Base-by-base conservation (phyloP, 1,284 basidiomycete species). In the Afroboletus lepidellus region DNA sequence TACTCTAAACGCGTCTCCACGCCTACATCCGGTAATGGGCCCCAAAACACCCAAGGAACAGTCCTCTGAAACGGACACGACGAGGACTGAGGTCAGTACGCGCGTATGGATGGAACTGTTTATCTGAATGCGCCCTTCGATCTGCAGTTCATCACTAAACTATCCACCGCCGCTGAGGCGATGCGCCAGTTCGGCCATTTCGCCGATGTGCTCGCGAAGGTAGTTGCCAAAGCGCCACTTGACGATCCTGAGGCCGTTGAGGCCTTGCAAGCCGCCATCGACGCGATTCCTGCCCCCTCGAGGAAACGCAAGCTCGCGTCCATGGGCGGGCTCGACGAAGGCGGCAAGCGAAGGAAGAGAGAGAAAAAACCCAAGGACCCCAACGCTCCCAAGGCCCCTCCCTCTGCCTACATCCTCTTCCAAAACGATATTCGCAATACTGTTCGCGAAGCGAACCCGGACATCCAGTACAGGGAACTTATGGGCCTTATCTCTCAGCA, bases 371-470 rank as follows among this genome's bases (percentile, higher is more conserved):
- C 73, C 51, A 93, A 86, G 69, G 95, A 99, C 69, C 94, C 94
- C 32, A 89, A 94, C 69, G 93, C 93, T 53, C 96, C 96, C 38
- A 98, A 97, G 73, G 86, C 94, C 16, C 94, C 96, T 24, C 82
- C 94, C 20, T 93, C 92, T 18, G 94, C 94, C 18, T 99, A 98
- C 76, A 85, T 99, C 67, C 78, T 97, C 62, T 99, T 90, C 80
- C 96, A 98, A 73, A 98, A 98, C 69, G 88, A 92, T 39, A 80
- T 94, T 54, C 87, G 94, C 63, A 82, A 85, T 57, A 74, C 81
- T 57, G 76, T 92, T 62, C 85, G 86, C 74, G 74, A 75, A 43
- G 72, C 78, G 60, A 74, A 90, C 67, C 88, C 90, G 4, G 72
- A 74, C 11, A 72, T 92, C 54, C 71, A 80, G 38, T 87, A 95